A percentile compares a stretch with the other conserved stretches of the same genome.
phyloP scores from a whole-genome alignment of 148 eudicot genomes.

The Vaccinium vitisidaea region DNA sequence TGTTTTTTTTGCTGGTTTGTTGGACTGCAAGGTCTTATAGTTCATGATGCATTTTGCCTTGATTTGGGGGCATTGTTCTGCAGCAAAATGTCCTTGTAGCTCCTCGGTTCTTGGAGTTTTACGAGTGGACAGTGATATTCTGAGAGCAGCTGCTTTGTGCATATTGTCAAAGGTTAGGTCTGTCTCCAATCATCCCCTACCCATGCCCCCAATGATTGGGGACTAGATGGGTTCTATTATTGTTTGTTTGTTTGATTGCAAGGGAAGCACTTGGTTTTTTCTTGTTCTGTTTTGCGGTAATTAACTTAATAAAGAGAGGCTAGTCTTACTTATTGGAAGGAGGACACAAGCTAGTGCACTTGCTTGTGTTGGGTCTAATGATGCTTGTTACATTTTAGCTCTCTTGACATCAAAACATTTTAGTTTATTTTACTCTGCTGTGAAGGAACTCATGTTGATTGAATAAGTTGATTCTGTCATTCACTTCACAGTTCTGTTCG shows the following conservation, averaged over 20 bases:
- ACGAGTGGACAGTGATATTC: too few relatives aligned
- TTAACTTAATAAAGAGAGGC: background rate
- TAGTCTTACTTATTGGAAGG: background rate
- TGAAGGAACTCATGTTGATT: background rate
- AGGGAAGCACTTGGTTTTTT: background rate
- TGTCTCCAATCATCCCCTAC: too few relatives aligned
- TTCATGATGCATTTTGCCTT: too few relatives aligned
- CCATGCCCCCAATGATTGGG: too few relatives aligned
- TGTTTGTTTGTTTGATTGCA: background rate
- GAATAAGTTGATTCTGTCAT: background rate
- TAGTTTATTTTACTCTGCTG: background rate
- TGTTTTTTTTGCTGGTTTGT: background rate
- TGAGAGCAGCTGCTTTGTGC: too few relatives aligned
- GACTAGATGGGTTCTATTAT: too few relatives aligned
- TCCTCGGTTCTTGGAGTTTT: too few relatives aligned
- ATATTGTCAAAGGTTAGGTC: too few relatives aligned
- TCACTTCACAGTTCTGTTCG: background rate
- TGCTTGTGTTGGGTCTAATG: background rate
- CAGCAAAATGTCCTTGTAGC: too few relatives aligned
- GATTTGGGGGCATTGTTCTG: too few relatives aligned
- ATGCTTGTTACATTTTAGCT: background rate
- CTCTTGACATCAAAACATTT: background rate
- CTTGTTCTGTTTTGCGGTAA: background rate
- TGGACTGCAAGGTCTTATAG: background rate
- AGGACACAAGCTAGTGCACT: background rate